Evolutionary conservation across 495 filamentous ascomycete species (phyloP).

Genomic region (Glonium stellatum): DNA sequence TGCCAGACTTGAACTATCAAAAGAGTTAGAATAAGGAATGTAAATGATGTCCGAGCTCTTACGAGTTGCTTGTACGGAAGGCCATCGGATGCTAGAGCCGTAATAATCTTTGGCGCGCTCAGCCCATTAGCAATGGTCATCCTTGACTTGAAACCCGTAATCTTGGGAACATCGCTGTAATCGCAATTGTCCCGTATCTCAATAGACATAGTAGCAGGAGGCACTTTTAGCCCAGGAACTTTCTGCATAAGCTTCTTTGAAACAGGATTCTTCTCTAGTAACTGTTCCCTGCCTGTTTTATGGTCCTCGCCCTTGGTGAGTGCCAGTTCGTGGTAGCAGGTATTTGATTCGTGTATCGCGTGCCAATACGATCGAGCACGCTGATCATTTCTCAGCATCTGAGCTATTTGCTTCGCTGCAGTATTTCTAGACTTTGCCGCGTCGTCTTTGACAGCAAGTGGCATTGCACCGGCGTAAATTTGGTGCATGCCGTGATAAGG

Average conservation of each 20-base stretch:
- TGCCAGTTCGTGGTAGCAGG: slow-evolving; percentile 67
- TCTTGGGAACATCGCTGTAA: slow-evolving; percentile 67
- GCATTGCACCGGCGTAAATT: slow-evolving; percentile 68
- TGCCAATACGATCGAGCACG: slow-evolving; percentile 49
- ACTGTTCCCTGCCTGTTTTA: slow-evolving; percentile 59
- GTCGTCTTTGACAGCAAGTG: slow-evolving; percentile 55
- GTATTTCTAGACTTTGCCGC: slow-evolving; percentile 61
- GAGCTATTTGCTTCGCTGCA: slow-evolving; percentile 62
- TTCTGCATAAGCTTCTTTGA: slow-evolving; percentile 52
- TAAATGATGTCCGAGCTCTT: slow-evolving; percentile 28
- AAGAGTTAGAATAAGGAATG: neutral
- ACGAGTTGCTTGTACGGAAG: slow-evolving; percentile 76
- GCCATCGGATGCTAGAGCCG: slow-evolving; percentile 68
- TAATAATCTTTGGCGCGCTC: slow-evolving; percentile 86
- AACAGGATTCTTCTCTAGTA: slow-evolving; percentile 51
- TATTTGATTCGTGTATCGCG: slow-evolving; percentile 63
- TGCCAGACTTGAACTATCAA: slow-evolving; percentile 75
- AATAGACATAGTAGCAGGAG: slow-evolving; percentile 85
- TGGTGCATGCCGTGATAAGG: slow-evolving; percentile 96
- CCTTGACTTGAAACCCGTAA: slow-evolving; percentile 57
- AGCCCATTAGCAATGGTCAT: slow-evolving; percentile 85
- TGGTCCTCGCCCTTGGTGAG: slow-evolving; percentile 53
- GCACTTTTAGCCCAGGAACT: slow-evolving; percentile 56
- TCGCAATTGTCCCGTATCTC: slow-evolving; percentile 63
- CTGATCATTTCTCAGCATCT: slow-evolving; percentile 49